Base-by-base conservation (phyloP, 371 early-diverging fungal genomes). In the Mortierella sp. region DNA sequence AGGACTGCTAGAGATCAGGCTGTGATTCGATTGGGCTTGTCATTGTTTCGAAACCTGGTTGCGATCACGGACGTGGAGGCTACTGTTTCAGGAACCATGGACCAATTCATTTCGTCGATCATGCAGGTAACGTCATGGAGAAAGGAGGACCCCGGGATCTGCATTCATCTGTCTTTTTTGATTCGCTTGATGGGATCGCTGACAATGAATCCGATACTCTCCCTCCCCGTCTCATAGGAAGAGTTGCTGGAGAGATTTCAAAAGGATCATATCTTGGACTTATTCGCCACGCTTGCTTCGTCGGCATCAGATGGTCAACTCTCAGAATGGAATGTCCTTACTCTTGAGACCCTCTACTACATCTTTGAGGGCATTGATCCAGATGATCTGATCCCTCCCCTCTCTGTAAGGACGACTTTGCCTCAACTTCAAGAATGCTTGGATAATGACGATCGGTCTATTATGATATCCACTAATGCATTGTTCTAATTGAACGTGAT, bases 21-120 rank as follows among this genome's bases (percentile, higher is more conserved):
- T 19, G 80, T 91, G 16, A 88, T 94, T 53, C 88, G 93, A 40
- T 83, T 94, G 9, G 87, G 90, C 7, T 71, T 95, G 25, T 88
- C 89, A 27, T 78, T 95, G 8, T 87, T 92, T 57, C 88, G 96
- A 19, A 95, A 95, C 69, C 67, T 94, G 48, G 83, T 94, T 13
- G 92, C 93, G 7, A 93, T 95, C 44, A 86, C 85, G 10, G 96
- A 95, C 57, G 70, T 86, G 17, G 84, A 86, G 49, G 80, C 81
- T 1, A 81, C 90, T 16, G 73, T 82, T 9, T 79, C 57, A 71
- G 48, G 80, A 85, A 71, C 82, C 51, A 54, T 81, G 71, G 79
- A 83, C 71, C 80, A 62, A 40, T 78, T 79, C 48, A 52, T 78
- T n/a, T 62, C 67, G 10, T 78, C 91, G 0, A 80, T 81, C 14